Base-by-base conservation (phyloP, 257 asterid species). In the Capsicum rhomboideum region DNA sequence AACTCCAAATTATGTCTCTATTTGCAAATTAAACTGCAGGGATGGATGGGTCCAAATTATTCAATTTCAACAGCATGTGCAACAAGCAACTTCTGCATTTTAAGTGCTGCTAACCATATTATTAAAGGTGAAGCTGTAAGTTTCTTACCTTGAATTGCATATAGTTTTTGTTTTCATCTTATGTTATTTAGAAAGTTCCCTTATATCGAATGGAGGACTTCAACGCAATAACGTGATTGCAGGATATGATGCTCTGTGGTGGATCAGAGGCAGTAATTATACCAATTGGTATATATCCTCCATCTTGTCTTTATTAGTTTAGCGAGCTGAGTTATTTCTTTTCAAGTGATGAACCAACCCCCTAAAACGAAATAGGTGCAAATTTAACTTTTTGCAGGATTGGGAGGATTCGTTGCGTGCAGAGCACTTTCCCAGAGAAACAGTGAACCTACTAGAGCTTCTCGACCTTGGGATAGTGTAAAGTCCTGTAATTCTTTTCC, bases 51-150 rank as follows among this genome's bases (percentile, higher is more conserved):
- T 77, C 97, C 97, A 46, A 91, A 89, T 82, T 91, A 93, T 83
- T 91, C 97, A 9, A 93, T 93, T 69, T 89, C 95, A 68, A 89
- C 97, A 21, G 97, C 97, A 75, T 93, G 97, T 79, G 95, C 95
- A 7, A 93, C 97, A 49, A 87, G 95, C 53, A 93, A 93, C 87
- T 91, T 90, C 79, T 93, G 97, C 84, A 91, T 93, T 78, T 87
- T 89, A 21, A 93, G 91, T 46, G 95, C 97, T 83, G 95, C 97
- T 10, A 91, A 91, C 88, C 97, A 93, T 90, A 93, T 90, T 34
- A 91, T 92, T 28, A 78, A 88, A 40, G 95, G 97, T 78, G 95
- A 91, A 78, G 95, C 97, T 83, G 86, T 83, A 71, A 83, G 86
- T 83, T 17, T n/a, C 67, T 77, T 55, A 14, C 37, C 64, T 58